Conservation (phyloP, 2,329 filamentous ascomycete genomes). For the Paradendryphiella salina region DNA sequence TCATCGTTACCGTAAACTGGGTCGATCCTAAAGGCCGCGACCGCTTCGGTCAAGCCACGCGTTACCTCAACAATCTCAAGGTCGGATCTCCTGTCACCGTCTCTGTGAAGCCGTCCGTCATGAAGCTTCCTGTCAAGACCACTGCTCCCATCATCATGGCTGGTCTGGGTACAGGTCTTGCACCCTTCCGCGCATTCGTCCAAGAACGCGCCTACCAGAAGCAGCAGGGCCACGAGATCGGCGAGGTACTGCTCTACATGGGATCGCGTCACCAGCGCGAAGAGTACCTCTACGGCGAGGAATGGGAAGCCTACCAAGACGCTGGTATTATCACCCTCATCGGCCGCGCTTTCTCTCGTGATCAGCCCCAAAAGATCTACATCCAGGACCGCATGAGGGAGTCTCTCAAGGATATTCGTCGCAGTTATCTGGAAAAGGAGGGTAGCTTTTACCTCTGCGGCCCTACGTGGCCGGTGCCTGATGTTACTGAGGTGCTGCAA, state of each 20-base stretch:
- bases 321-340: conserved; percentile 94
- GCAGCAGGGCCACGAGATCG: conserved; percentile 94
- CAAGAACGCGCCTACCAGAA: conserved; percentile 98
- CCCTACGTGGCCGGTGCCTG: conserved; percentile 96
- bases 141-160: conserved; percentile 98
- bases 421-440: conserved; percentile 84
- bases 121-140: conserved; percentile 90
- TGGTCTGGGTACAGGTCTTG: conserved; percentile 94
- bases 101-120: conserved; percentile 95
- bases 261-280: conserved; percentile 96
- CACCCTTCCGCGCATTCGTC: conserved; percentile 98
- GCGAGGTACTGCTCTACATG: conserved; percentile 91
- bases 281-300: conserved; percentile 97
- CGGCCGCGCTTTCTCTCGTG: conserved; percentile 90
- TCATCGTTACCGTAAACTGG: conserved; percentile 98
- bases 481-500: conserved; percentile 90
- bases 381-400: conserved; percentile 98
- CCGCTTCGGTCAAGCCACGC: conserved; percentile 90
- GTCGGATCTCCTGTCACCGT: conserved; percentile 81
- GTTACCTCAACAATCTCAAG: conserved; percentile 77
- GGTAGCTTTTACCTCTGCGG: conserved; percentile 97
- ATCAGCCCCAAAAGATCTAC: conserved; percentile 98
- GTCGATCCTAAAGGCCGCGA: conserved; percentile 83
- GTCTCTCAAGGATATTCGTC: conserved; percentile 76
- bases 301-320: conserved; percentile 97